Percentiles rank a stretch among this genome's conserved stretches.
These are phyloP conservation scores for Pleomassaria siparia DNA, from an alignment of 2,329 filamentous ascomycete species.

Conservation along the genomic window DNA sequence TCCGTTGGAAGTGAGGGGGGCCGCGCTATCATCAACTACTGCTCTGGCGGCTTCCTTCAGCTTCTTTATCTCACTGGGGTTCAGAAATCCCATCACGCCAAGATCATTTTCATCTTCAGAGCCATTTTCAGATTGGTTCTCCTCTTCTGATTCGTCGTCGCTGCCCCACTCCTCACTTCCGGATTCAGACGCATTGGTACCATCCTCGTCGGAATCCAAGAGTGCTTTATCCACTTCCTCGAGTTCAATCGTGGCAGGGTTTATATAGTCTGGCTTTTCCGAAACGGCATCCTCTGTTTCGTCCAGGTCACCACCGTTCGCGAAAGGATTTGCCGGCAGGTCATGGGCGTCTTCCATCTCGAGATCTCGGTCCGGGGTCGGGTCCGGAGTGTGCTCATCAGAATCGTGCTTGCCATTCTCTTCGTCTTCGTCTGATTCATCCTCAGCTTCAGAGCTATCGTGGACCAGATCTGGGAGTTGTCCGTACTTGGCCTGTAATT, in stretches of 20 bases:
- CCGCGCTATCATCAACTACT: constrained; percentile 9
- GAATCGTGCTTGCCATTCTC: constrained; percentile 35
- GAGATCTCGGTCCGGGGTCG: constrained; percentile 34
- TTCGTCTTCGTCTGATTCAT: constrained; percentile 31
- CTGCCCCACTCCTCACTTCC: constrained; percentile 42
- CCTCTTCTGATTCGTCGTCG: constrained; percentile 35
- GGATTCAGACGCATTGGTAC: constrained; percentile 27
- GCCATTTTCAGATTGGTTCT: constrained; percentile 31
- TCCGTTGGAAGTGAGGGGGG: neutral
- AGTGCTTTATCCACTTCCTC: constrained; percentile 46
- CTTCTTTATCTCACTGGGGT: constrained; percentile 36
- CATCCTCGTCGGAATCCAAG: constrained; percentile 39
- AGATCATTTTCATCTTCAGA: constrained; percentile 40
- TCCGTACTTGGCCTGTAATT: constrained; percentile 69
- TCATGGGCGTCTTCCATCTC: constrained; percentile 22
- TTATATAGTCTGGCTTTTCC: constrained; percentile 26
- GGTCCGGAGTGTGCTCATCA: constrained; percentile 31
- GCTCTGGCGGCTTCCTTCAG: constrained; percentile 36
- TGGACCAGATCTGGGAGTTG: constrained; percentile 57
- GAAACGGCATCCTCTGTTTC: constrained; percentile 16
- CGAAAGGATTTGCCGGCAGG: constrained; percentile 12
- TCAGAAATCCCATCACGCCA: constrained; percentile 40
- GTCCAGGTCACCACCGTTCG: constrained; percentile 25
- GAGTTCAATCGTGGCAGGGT: constrained; percentile 41
- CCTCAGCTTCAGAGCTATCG: constrained; percentile 27